Conservation (phyloP, 2,329 filamentous ascomycete species). For the Xylaria sp. region DNA sequence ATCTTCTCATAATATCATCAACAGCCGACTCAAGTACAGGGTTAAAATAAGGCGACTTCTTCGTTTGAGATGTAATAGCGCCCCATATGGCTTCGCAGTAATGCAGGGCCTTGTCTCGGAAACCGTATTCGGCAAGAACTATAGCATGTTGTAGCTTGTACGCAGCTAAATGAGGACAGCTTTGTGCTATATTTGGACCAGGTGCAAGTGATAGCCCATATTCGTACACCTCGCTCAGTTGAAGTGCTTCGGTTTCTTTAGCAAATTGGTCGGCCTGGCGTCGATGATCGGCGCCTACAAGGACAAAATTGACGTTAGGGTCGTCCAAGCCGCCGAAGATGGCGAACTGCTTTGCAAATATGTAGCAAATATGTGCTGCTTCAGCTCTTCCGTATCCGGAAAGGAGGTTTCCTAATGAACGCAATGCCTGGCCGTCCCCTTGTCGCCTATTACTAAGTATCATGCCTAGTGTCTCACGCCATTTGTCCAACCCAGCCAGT, state of each 20-base stretch:
- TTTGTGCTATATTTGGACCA: slow-evolving; percentile 62
- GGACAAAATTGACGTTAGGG: slow-evolving; percentile 77
- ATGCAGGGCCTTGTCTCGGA: slow-evolving; percentile 82
- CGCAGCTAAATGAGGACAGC: slow-evolving; percentile 82
- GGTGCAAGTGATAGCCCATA: slow-evolving; percentile 81
- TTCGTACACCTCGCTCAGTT: slow-evolving; percentile 96
- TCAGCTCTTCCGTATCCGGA: slow-evolving; percentile 87
- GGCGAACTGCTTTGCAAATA: slow-evolving; percentile 79
- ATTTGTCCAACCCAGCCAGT: slow-evolving; percentile 87
- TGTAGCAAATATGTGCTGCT: slow-evolving; percentile 91
- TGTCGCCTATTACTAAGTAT: slow-evolving; percentile 88
- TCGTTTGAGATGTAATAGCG: slow-evolving; percentile 82
- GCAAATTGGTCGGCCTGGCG: slow-evolving; percentile 76
- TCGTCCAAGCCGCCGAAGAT: slow-evolving; percentile 88
- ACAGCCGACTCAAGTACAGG: slow-evolving; percentile 76
- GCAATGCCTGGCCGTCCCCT: slow-evolving; percentile 80
- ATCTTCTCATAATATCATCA: slow-evolving; percentile 83
- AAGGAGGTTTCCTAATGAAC: slow-evolving; percentile 83
- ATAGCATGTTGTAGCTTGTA: slow-evolving; percentile 94
- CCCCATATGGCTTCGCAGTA: slow-evolving; percentile 88
- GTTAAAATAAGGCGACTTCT: slow-evolving; percentile 88
- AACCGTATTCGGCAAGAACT: slow-evolving; percentile 83
- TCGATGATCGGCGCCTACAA: slow-evolving; percentile 86
- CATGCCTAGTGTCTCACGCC: slow-evolving; percentile 88
- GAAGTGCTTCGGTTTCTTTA: slow-evolving; percentile 83